Percentiles rank a stretch among this genome's conserved stretches.
These are phyloP conservation scores for Quercus gilva DNA, from an alignment of 306 rosid species.

Conservation along the genomic window DNA sequence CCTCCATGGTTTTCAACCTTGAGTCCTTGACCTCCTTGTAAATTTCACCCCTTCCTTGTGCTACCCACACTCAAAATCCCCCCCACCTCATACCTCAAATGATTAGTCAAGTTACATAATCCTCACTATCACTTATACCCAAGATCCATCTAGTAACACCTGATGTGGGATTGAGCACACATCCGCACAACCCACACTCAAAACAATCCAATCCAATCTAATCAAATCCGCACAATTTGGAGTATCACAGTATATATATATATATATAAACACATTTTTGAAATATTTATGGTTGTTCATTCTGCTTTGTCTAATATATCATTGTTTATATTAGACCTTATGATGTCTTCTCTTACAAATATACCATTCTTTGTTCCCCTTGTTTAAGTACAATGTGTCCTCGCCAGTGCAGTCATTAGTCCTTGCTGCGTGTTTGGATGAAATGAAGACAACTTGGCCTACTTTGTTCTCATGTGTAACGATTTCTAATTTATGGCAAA, in stretches of 20 bases:
- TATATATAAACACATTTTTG: neutral
- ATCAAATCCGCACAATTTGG: too few species aligned
- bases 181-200: neutral
- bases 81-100: too few species aligned
- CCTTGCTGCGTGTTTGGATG: neutral
- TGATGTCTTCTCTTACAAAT: neutral
- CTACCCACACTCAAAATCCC: neutral
- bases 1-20: slow-evolving; percentile 48
- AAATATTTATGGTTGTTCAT: neutral
- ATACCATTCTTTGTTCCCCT: neutral
- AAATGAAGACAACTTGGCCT: too few species aligned
- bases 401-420: neutral
- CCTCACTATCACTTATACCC: too few species aligned
- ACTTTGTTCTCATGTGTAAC: too few species aligned
- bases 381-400: neutral
- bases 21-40: slow-evolving; percentile 54
- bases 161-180: neutral
- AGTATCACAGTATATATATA: too few species aligned
- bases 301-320: neutral
- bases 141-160: too few species aligned
- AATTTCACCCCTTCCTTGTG: slow-evolving; percentile 2
- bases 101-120: too few species aligned
- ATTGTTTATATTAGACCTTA: neutral
- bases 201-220: neutral
- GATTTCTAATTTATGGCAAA: too few species aligned